Evolutionary conservation across 23 red algal species (phyloP).

Genomic region (Gracilaria vermiculophylla): DNA sequence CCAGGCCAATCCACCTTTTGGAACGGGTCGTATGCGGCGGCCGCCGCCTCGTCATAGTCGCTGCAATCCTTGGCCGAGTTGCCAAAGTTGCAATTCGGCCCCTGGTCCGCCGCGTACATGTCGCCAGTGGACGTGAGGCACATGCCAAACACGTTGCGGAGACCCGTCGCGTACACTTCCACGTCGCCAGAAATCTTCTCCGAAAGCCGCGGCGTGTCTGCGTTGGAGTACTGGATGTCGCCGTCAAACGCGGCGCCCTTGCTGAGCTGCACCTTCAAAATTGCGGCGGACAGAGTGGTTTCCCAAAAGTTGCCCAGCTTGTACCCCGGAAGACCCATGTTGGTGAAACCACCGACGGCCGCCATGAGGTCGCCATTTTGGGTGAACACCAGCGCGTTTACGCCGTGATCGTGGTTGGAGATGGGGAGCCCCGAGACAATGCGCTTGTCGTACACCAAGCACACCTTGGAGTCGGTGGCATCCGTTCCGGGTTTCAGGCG

Average conservation of each 20-base stretch:
- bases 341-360: conserved; percentile 63
- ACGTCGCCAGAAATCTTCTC: conserved; percentile 40
- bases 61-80: conserved; percentile 37
- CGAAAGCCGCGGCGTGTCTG: not conserved
- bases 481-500: conserved; percentile 32
- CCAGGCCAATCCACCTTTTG: conserved; percentile 33
- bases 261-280: conserved; percentile 20
- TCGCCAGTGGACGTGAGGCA: conserved; percentile 26
- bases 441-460: conserved; percentile 42
- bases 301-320: conserved; percentile 64
- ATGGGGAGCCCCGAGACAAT: conserved; percentile 41
- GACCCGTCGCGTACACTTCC: not conserved
- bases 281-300: conserved; percentile 55
- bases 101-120: conserved; percentile 53
- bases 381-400: conserved; percentile 39
- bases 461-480: conserved; percentile 7
- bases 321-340: conserved; percentile 58
- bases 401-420: conserved; percentile 63
- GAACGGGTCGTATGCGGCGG: conserved; percentile 30
- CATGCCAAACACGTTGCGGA: conserved; percentile 54
- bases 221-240: conserved; percentile 34
- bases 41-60: conserved; percentile 18
- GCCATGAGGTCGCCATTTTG: conserved; percentile 59
- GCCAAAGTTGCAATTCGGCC: conserved; percentile 65
- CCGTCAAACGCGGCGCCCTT: conserved; percentile 40